phyloP scores from a whole-genome alignment of 495 filamentous ascomycete species.

The Tuber brumale region DNA sequence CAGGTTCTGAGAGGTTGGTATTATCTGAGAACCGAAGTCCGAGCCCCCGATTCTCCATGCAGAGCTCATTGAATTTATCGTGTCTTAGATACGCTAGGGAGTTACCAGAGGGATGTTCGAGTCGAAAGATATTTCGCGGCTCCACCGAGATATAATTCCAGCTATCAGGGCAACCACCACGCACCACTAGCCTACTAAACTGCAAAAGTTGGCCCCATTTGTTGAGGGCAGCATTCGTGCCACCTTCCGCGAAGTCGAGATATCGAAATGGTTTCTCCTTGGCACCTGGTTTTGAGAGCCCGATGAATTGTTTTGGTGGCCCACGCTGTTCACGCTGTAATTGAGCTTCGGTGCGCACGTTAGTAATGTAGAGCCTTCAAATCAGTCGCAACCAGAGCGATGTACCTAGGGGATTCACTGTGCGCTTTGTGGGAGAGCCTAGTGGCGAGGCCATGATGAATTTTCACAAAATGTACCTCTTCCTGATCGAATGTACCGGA shows the following conservation, averaged over 20 bases:
- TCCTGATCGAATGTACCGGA: neutral
- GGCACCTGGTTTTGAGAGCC: neutral
- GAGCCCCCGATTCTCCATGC: neutral
- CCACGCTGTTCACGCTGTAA: neutral
- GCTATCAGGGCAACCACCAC: neutral
- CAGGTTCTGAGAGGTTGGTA: neutral
- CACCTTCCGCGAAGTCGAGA: neutral
- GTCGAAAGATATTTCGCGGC: neutral
- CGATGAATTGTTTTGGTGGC: neutral
- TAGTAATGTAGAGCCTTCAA: neutral
- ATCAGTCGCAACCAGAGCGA: neutral
- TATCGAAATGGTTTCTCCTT: neutral
- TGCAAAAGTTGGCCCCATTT: neutral
- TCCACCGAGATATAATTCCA: slow-evolving; percentile 1
- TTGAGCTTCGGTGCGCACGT: neutral
- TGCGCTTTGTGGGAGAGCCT: too few species aligned
- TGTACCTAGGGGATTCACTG: neutral
- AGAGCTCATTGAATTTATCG: neutral
- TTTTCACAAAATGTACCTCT: neutral
- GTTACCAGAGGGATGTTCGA: neutral
- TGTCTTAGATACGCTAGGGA: neutral
- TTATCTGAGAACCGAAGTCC: neutral
- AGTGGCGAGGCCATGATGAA: neutral
- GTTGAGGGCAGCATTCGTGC: neutral
- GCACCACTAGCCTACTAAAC: neutral